phyloP scores from a whole-genome alignment of 164 flowering plant genomes.

The Chloranthus sessilifolius region DNA sequence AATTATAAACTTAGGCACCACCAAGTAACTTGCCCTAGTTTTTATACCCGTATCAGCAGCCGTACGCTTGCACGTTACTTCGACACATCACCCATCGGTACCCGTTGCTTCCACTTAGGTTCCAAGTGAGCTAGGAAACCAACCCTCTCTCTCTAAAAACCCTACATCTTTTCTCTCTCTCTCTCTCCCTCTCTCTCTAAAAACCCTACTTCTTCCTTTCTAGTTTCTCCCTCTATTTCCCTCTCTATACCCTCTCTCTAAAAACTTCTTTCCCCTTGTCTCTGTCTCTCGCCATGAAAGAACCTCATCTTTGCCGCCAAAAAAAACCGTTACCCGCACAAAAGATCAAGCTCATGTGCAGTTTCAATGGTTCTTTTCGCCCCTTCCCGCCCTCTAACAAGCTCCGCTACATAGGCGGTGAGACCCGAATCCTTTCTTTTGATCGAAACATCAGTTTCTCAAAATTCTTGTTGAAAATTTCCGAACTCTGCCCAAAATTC shows the following conservation, averaged over 20 bases:
- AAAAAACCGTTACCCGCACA: constrained; percentile 2
- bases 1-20: too few relatives aligned
- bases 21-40: too few relatives aligned
- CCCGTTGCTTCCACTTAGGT: too few relatives aligned
- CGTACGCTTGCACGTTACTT: too few relatives aligned
- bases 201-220: too few relatives aligned
- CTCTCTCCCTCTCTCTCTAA: neutral
- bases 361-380: constrained; percentile 29
- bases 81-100: too few relatives aligned
- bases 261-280: too few relatives aligned
- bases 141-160: neutral
- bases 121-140: constrained; percentile 1
- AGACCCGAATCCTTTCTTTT: constrained; percentile 27
- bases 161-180: neutral
- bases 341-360: constrained; percentile 31
- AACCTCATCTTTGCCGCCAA: constrained; percentile 21
- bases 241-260: too few relatives aligned
- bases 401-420: constrained; percentile 38
- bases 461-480: constrained; percentile 14
- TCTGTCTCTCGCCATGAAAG: too few relatives aligned
- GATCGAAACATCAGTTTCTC: constrained; percentile 17
- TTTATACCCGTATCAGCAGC: too few relatives aligned
- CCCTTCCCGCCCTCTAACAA: constrained; percentile 16
- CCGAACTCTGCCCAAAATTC: constrained; percentile 17
- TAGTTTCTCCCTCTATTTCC: too few relatives aligned